These are phyloP conservation scores for Tolypocladium amazonense DNA, from an alignment of 2,329 filamentous ascomycete genomes.

Conservation along the genomic window DNA sequence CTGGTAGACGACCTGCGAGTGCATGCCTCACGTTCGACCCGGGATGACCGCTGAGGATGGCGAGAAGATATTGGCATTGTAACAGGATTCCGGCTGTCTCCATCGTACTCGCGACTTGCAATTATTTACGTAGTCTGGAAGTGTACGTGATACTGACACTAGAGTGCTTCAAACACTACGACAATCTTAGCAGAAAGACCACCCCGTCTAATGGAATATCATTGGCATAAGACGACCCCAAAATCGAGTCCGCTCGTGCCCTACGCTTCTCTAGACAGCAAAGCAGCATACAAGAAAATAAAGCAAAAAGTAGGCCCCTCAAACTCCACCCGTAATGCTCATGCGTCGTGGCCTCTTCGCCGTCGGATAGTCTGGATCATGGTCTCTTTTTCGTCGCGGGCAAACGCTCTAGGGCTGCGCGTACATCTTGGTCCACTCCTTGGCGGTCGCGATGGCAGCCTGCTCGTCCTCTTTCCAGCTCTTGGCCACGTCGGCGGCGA, in stretches of 20 bases:
- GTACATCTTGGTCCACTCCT: conserved; percentile 82
- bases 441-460: conserved; percentile 83
- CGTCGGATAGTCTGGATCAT: neutral
- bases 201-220: neutral
- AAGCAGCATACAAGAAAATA: conserved; percentile 5
- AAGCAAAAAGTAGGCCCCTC: conserved; percentile 5
- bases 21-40: neutral
- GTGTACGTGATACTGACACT: neutral
- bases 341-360: conserved; percentile 4
- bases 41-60: neutral
- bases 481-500: conserved; percentile 95
- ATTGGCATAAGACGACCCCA: neutral
- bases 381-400: neutral
- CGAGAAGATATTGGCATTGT: neutral
- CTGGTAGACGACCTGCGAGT: neutral
- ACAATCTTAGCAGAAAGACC: neutral
- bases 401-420: conserved; percentile 40
- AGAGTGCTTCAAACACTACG: neutral
- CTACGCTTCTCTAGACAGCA: neutral
- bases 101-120: neutral
- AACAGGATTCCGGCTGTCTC: neutral
- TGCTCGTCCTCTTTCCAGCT: conserved; percentile 95
- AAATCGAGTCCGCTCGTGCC: neutral
- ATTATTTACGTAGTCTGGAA: neutral
- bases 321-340: conserved; percentile 14